phyloP scores from a whole-genome alignment of 2,329 filamentous ascomycete genomes.

The Teratosphaeria gauchensis region DNA sequence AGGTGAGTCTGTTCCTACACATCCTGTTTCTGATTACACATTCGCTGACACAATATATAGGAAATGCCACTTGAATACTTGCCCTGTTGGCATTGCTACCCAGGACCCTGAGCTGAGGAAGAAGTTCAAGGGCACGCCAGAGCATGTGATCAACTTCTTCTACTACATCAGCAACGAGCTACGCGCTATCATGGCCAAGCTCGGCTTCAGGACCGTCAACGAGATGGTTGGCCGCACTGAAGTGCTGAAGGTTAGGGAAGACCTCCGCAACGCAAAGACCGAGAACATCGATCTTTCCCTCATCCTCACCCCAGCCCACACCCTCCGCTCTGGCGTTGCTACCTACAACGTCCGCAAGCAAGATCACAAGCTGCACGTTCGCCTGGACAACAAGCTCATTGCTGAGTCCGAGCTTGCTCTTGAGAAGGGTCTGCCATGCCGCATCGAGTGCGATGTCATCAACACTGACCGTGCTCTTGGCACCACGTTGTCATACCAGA shows the following conservation, averaged over 20 bases:
- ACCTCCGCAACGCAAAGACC: constrained; percentile 79
- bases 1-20: constrained; percentile 39
- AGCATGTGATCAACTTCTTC: constrained; percentile 98
- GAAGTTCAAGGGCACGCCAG: constrained; percentile 87
- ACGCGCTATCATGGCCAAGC: constrained; percentile 90
- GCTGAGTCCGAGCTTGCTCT: constrained; percentile 89
- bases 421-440: constrained; percentile 84
- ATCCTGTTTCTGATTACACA: not conserved
- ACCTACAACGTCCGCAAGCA: constrained; percentile 98
- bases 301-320: constrained; percentile 91
- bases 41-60: constrained; percentile 19
- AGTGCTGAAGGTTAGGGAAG: constrained; percentile 74
- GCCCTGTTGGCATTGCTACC: constrained; percentile 89
- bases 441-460: constrained; percentile 91
- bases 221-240: constrained; percentile 96
- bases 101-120: constrained; percentile 89
- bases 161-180: constrained; percentile 96
- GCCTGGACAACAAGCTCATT: constrained; percentile 94
- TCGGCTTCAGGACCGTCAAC: constrained; percentile 90
- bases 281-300: constrained; percentile 87
- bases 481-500: constrained; percentile 89
- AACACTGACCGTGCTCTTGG: constrained; percentile 94
- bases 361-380: constrained; percentile 85
- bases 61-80: constrained; percentile 50
- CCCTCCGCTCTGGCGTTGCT: constrained; percentile 83